Conservation (phyloP, 1,139 yeast species). For the Yamadazyma friedrichii region DNA sequence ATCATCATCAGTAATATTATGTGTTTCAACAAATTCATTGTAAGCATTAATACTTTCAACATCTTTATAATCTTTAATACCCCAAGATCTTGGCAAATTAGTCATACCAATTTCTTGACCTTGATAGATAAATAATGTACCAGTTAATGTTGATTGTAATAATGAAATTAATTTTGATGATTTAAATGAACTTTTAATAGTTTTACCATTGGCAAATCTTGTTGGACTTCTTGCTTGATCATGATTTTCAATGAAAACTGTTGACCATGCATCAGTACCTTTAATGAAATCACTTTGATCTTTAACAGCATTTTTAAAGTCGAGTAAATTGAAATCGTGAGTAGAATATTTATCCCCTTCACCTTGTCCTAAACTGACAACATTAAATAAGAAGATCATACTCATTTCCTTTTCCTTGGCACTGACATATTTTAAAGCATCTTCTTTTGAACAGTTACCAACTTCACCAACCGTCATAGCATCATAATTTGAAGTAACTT, state of each 20-base stretch:
- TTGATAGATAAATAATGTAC: conserved; percentile 57
- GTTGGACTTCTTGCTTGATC: conserved; percentile 56
- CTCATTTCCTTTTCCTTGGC: conserved; percentile 51
- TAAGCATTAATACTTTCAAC: conserved; percentile 47
- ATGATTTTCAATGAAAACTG: conserved; percentile 57
- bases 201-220: conserved; percentile 38
- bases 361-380: conserved; percentile 43
- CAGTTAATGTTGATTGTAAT: conserved; percentile 48
- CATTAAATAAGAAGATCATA: conserved; percentile 52
- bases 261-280: conserved; percentile 57
- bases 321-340: conserved; percentile 36
- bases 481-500: conserved; percentile 50
- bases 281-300: conserved; percentile 35
- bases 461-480: conserved; percentile 61
- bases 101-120: conserved; percentile 63
- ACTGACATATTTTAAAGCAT: conserved; percentile 47
- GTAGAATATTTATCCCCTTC: conserved; percentile 35
- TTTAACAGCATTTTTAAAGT: conserved; percentile 43
- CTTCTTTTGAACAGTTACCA: conserved; percentile 42
- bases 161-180: conserved; percentile 51
- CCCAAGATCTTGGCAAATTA: conserved; percentile 45
- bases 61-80: conserved; percentile 50
- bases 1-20: conserved; percentile 18
- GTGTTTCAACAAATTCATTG: conserved; percentile 19
- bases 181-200: conserved; percentile 24